Evolutionary conservation across 768 basidiomycete species (phyloP).

Genomic region (Pleurotus citrinopileatus): DNA sequence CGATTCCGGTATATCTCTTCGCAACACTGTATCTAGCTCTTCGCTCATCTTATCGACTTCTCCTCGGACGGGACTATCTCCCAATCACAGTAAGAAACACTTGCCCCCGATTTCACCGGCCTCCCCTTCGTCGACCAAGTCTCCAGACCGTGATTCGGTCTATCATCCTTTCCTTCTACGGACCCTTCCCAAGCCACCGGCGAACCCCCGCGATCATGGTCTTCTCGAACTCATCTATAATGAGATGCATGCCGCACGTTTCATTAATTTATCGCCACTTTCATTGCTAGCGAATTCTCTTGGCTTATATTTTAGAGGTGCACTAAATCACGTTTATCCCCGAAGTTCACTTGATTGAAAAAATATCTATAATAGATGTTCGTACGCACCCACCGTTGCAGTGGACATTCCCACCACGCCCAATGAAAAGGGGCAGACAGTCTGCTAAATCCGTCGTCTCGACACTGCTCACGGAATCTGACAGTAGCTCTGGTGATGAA

Average conservation of each 20-base stretch:
- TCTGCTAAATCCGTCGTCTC: not conserved
- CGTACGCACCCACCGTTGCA: conserved; percentile 64
- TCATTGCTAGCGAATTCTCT: conserved; percentile 57
- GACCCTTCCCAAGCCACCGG: conserved; percentile 35
- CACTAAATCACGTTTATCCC: too few relatives aligned
- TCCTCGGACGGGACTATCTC: not conserved
- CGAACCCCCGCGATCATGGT: conserved; percentile 66
- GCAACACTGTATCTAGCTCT: not conserved
- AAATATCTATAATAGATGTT: conserved; percentile 50
- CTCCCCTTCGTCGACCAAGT: not conserved
- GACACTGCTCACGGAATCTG: not conserved
- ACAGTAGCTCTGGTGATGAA: conserved; percentile 9
- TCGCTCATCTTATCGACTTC: not conserved
- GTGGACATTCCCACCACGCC: conserved; percentile 50
- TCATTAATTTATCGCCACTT: conserved; percentile 65
- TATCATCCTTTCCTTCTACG: conserved; percentile 27
- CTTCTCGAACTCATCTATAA: conserved; percentile 62
- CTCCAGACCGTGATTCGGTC: conserved; percentile 4
- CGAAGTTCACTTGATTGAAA: too few relatives aligned
- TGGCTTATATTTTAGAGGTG: conserved; percentile 62
- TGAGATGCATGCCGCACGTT: conserved; percentile 65
- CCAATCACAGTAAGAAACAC: not conserved
- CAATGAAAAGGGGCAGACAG: conserved; percentile 17
- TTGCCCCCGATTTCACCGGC: conserved; percentile 1
- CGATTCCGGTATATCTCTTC: conserved; percentile 7